phyloP scores from a whole-genome alignment of 345 rosid genomes.

The Punica granatum region DNA sequence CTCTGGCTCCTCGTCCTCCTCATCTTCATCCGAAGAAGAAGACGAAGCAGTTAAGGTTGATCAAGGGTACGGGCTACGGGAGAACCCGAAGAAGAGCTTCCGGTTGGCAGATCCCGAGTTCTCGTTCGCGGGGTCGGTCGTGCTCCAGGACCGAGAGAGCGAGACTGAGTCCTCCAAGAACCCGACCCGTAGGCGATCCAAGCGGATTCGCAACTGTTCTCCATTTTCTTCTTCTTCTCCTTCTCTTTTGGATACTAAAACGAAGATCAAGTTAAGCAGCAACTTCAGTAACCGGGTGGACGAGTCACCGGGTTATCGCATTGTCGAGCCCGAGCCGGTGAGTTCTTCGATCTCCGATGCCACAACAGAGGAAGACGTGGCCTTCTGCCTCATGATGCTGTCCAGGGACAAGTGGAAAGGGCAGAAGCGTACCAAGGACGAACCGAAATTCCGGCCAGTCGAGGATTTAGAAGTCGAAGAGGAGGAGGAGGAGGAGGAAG shows the following conservation, averaged over 20 bases:
- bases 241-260: not conserved
- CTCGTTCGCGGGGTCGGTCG: conserved; percentile 37
- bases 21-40: conserved; percentile 34
- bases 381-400: conserved; percentile 88
- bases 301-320: conserved; percentile 14
- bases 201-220: conserved; percentile 29
- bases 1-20: conserved; percentile 12
- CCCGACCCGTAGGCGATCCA: conserved; percentile 59
- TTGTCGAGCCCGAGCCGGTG: conserved; percentile 50
- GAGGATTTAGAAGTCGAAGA: not conserved
- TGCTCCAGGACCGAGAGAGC: conserved; percentile 65
- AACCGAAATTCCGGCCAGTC: not conserved
- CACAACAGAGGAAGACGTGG: conserved; percentile 81
- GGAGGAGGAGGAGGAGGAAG: conserved; percentile 7
- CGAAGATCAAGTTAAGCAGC: not conserved
- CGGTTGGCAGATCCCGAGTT: conserved; percentile 62
- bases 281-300: not conserved
- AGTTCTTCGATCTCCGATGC: conserved; percentile 73
- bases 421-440: conserved; percentile 1
- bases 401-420: conserved; percentile 76
- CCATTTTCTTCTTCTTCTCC: not conserved
- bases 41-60: conserved; percentile 25
- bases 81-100: conserved; percentile 44
- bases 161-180: conserved; percentile 75
- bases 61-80: conserved; percentile 37